A percentile compares a stretch with the other conserved stretches of the same genome.
Evolutionary conservation across 495 filamentous ascomycete species (phyloP).

Genomic region (Bombardia bombarda): DNA sequence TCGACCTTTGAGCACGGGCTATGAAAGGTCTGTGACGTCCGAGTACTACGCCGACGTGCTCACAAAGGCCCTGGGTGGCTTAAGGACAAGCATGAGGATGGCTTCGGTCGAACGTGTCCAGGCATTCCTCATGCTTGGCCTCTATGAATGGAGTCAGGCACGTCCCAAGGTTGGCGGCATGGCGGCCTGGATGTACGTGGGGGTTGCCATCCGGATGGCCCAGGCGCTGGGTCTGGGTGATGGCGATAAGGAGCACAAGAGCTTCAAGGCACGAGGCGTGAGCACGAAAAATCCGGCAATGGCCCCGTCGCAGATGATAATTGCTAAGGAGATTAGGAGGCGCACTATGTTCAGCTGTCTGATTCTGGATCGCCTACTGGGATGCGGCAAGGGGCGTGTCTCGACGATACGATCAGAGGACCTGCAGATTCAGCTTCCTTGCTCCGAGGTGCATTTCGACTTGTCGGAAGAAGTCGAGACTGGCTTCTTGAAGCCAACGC

Average conservation of each 20-base stretch:
- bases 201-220: conserved; percentile 65
- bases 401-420: conserved; percentile 62
- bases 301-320: conserved; percentile 41
- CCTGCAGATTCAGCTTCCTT: conserved; percentile 59
- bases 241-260: conserved; percentile 39
- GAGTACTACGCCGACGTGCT: conserved; percentile 73
- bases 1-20: conserved; percentile 17
- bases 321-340: conserved; percentile 67
- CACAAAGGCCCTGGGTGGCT: conserved; percentile 53
- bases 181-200: conserved; percentile 71
- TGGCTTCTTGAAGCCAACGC: conserved; percentile 32
- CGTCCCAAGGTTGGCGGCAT: conserved; percentile 49
- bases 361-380: conserved; percentile 71
- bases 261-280: conserved; percentile 15
- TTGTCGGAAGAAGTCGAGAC: conserved; percentile 61
- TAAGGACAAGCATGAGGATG: conserved; percentile 44
- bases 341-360: conserved; percentile 85
- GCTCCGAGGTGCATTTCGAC: conserved; percentile 57
- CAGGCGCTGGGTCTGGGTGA: conserved; percentile 64
- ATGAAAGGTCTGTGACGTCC: conserved; percentile 59
- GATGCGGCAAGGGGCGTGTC: conserved; percentile 66
- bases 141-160: conserved; percentile 80
- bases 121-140: conserved; percentile 70
- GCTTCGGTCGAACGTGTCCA: conserved; percentile 65
- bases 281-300: conserved; percentile 12